Conservation (phyloP, 331 rosid species). For the Dryas integrifolia region DNA sequence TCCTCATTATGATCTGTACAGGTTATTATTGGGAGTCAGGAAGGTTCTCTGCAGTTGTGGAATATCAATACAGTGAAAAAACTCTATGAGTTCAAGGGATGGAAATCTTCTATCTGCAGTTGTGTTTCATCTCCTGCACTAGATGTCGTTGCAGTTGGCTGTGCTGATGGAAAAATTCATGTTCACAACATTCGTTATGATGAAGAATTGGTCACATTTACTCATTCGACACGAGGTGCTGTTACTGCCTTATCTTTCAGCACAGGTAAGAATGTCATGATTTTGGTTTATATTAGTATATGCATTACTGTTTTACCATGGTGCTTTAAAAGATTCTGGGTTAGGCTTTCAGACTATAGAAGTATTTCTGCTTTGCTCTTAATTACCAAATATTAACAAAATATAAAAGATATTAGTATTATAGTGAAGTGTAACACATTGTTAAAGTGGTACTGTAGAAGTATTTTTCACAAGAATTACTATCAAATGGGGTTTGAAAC, state of each 20-base stretch:
- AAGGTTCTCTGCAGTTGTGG: conserved; percentile 92
- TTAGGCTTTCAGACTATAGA: not conserved
- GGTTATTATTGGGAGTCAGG: conserved; percentile 84
- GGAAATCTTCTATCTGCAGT: conserved; percentile 71
- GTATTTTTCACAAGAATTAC: not conserved
- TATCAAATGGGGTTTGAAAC: no score
- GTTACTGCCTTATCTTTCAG: conserved; percentile 88
- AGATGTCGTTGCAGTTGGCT: conserved; percentile 88
- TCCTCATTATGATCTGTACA: conserved; percentile 30
- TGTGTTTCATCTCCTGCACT: conserved; percentile 90
- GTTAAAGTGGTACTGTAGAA: not conserved
- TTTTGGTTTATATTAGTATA: not conserved
- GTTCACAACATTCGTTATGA: conserved; percentile 75
- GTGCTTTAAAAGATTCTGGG: not conserved
- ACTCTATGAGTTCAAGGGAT: conserved; percentile 81
- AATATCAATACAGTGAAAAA: conserved; percentile 77
- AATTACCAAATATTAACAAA: not conserved
- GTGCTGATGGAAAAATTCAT: conserved; percentile 79
- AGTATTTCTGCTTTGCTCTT: not conserved
- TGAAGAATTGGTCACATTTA: conserved; percentile 71
- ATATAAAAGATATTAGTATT: not conserved
- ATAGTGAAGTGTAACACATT: not conserved
- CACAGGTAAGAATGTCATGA: conserved; percentile 49
- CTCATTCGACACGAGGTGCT: conserved; percentile 86
- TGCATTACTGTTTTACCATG: not conserved